Base-by-base conservation (phyloP, 768 basidiomycete species). In the Trametes sanguinea region DNA sequence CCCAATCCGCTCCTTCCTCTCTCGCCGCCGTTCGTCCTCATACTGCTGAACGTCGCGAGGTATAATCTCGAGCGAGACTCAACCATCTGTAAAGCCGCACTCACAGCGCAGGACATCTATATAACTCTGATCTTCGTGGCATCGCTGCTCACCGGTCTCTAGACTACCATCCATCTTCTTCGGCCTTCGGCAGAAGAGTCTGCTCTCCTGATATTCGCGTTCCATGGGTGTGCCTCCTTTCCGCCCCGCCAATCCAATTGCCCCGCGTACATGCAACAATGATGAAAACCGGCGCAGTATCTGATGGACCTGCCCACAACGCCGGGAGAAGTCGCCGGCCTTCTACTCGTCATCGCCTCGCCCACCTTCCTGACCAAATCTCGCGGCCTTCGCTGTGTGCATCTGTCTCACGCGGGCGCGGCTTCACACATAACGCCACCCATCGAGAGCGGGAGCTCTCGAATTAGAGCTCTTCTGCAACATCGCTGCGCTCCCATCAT, bases 401-500 rank as follows among this genome's bases (percentile, higher is more conserved):
- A 11, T 37, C 35, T 37, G 6, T 35, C 45, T 14, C 44, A 22
- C 32, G 32, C 45, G 32, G 16, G 9, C 10, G n/a, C 37, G 37
- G 13, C n/a, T 4, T 40, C 52, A 22, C 52, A 43, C 52, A 35
- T 13, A 1, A 11, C 16, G 9, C 30, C 53, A 37, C 29, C 6
- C 47, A 30, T 22, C 29, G 4, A 37, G 16, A 8, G 43, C 54
- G 27, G 43, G 43, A 32, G 44, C 17, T 30, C 30, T n/a, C 32
- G 32, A 37, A 47, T 54, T 35, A 56, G 44, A 56, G 54, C 54
- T 37, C 39, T 54, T 54, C 40, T 27, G 27, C 22, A 8, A 45
- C 54, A 3, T 56, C 54, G 17, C 54, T 44, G 43, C 22, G 22
- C 22, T 22, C 22, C 22, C 22, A 22, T 1, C 22, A 22, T 22